Conservation (phyloP, 1,284 basidiomycete species). For the Leccinum discolor region DNA sequence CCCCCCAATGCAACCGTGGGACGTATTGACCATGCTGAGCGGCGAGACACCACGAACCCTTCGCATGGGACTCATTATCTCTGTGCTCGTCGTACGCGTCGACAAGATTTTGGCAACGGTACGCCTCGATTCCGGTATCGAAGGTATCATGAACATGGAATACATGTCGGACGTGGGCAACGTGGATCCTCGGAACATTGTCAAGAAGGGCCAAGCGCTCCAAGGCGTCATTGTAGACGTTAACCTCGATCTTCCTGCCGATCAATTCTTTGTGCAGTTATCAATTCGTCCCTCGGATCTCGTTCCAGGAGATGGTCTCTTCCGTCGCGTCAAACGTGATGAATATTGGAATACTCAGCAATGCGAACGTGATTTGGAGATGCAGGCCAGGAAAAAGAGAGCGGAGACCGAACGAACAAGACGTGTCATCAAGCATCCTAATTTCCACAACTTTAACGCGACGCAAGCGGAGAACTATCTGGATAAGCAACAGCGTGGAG, state of each 20-base stretch:
- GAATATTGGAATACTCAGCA: conserved; percentile 69
- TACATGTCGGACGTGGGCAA: conserved; percentile 60
- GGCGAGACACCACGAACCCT: conserved; percentile 89
- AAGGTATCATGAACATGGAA: conserved; percentile 75
- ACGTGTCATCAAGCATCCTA: too few relatives aligned
- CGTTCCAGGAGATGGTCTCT: conserved; percentile 61
- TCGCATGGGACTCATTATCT: conserved; percentile 80
- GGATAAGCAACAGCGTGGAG: too few relatives aligned
- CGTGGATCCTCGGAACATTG: conserved; percentile 44
- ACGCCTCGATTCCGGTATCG: conserved; percentile 91
- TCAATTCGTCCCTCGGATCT: conserved; percentile 79
- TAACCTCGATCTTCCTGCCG: conserved; percentile 62
- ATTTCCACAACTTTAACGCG: too few relatives aligned
- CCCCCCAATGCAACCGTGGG: conserved; percentile 69
- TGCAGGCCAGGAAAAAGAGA: conserved; percentile 82
- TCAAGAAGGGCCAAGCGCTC: conserved; percentile 79
- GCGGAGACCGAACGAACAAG: conserved; percentile 31
- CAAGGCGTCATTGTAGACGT: conserved; percentile 81
- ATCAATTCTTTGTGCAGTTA: conserved; percentile 75
- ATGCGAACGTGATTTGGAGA: conserved; percentile 71
- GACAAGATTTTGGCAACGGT: conserved; percentile 52
- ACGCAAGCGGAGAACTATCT: too few relatives aligned
- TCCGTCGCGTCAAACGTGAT: conserved; percentile 65
- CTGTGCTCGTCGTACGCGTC: conserved; percentile 72
- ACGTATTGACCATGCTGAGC: conserved; percentile 93